These are phyloP conservation scores for Sugiyamaella novakii DNA, from an alignment of 1,139 yeast species.

Conservation along the genomic window DNA sequence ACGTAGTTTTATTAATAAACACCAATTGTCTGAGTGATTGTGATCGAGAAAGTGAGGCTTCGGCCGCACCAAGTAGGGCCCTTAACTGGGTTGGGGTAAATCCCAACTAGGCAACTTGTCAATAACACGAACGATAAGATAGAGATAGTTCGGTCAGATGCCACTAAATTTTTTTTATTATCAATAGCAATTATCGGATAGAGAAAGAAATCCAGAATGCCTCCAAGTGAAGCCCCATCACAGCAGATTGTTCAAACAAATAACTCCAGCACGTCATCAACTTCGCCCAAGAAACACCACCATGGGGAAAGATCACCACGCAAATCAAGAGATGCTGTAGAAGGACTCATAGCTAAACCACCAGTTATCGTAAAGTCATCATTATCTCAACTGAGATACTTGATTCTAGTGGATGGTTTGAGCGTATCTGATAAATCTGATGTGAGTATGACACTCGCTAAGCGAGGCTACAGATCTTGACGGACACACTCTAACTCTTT, in stretches of 20 bases:
- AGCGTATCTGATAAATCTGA: constrained; percentile 45
- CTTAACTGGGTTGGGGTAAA: background rate
- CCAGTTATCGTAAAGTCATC: constrained; percentile 69
- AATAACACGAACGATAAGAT: constrained; percentile 5
- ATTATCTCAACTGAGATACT: constrained; percentile 76
- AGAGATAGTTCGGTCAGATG: background rate
- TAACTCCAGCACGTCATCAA: background rate
- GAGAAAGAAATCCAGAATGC: no score
- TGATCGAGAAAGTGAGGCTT: no score
- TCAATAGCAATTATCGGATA: background rate
- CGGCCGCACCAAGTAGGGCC: no score
- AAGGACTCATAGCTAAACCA: constrained; percentile 60
- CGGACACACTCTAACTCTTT: constrained; percentile 4
- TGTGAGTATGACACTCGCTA: constrained; percentile 21
- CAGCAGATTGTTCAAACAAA: no score
- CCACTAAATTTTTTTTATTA: background rate
- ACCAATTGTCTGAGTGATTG: constrained; percentile 1
- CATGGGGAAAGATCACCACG: constrained; percentile 12
- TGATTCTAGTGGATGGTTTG: constrained; percentile 79
- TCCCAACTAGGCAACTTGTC: constrained; percentile 1
- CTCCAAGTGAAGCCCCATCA: no score
- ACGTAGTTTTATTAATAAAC: constrained; percentile 9
- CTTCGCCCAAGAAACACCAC: constrained; percentile 9
- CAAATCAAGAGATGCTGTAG: constrained; percentile 58
- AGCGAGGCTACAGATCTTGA: background rate